Evolutionary conservation across 441 rosid genomes (phyloP), one percentile per base, ranked within the genome.

Genomic region (Populus hybrid): DNA sequence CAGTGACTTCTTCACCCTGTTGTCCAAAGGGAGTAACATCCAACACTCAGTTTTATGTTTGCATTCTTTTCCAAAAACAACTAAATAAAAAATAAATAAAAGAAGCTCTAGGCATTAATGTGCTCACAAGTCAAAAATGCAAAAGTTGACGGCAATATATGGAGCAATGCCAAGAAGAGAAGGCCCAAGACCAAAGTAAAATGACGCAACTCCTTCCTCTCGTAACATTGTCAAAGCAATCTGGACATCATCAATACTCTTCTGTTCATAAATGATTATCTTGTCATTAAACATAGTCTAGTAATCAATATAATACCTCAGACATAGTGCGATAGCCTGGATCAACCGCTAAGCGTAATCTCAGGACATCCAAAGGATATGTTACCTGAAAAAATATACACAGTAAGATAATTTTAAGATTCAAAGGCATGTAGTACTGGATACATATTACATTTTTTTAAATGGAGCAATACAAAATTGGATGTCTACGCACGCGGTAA

Each of bases 141-240:
- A 94, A 82, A 96, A 96, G 91, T 96, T 96, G 80, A 92, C 87
- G 18, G 98, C 99, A 86, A 96, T 96, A 75, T 96, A 96, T 57
- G 98, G 98, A 75, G 98, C 98, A 82, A 96, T 96, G 89, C 98
- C 82, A 70, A 96, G 80, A 75, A 96, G 98, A 73, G 99, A 92
- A 75, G 98, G 98, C 82, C 98, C 98, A 19, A 96, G 98, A 79
- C 98, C 98, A 61, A 90, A 88, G 82, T 94, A 94, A 81, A 94
- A 94, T 30, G 98, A 91, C 75, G 91, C 90, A 67, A 90, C 68
- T 78, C 99, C 98, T 91, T 96, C 98, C 89, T 96, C 99, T 71
- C 91, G 88, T 76, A 96, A 80, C 99, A 96, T 96, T 83, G 80
- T 94, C 75, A 94, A 82, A 30, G 99, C 98, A 71, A 93, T 90